These are phyloP conservation scores for Cetraspora pellucida DNA, from an alignment of 192 early-diverging fungal genomes.

Conservation along the genomic window DNA sequence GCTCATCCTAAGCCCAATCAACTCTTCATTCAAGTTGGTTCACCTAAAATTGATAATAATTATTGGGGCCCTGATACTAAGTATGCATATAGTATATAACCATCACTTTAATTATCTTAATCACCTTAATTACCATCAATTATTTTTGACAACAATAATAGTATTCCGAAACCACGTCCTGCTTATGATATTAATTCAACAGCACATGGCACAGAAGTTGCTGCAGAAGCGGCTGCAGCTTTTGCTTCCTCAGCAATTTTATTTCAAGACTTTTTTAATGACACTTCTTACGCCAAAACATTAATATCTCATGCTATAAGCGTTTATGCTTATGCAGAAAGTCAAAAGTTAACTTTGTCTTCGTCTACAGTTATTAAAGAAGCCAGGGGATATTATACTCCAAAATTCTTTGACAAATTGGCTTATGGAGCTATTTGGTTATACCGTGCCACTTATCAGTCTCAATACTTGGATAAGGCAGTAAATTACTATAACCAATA, in stretches of 20 bases:
- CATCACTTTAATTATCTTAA: too few relatives aligned
- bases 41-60: conserved; percentile 50
- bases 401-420: conserved; percentile 46
- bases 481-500: conserved; percentile 47
- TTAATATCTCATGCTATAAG: conserved; percentile 47
- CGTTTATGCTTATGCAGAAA: conserved; percentile 53
- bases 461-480: conserved; percentile 50
- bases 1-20: conserved; percentile 57
- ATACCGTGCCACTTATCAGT: conserved; percentile 51
- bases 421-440: conserved; percentile 64
- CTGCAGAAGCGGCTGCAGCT: conserved; percentile 55
- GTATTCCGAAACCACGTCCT: conserved; percentile 53
- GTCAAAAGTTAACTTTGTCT: too few relatives aligned
- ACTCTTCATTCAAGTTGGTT: conserved; percentile 55
- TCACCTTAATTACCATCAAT: too few relatives aligned
- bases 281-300: conserved; percentile 46
- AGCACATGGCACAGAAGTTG: conserved; percentile 58
- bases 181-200: conserved; percentile 48
- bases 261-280: conserved; percentile 50
- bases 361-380: too few relatives aligned
- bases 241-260: conserved; percentile 57
- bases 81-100: too few relatives aligned
- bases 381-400: too few relatives aligned
- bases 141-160: too few relatives aligned
- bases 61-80: conserved; percentile 59